Percentiles rank a stretch among this genome's conserved stretches.
These are phyloP conservation scores for Inga oerstediana DNA, from an alignment of 306 rosid species.

Conservation along the genomic window DNA sequence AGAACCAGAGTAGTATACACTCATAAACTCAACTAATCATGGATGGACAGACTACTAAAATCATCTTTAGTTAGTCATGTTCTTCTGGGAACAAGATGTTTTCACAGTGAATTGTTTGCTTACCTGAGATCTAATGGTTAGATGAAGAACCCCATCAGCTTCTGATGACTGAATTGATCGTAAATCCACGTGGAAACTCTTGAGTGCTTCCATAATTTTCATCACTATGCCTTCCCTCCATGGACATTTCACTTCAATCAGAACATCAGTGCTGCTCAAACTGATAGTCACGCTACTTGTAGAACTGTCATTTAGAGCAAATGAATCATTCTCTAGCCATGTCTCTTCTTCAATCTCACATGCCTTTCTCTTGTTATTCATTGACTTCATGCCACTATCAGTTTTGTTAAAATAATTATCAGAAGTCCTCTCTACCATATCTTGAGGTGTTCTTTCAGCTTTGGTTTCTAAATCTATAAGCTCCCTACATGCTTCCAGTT, in stretches of 20 bases:
- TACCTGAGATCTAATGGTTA: slow-evolving; percentile 70
- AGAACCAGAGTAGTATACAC: no score
- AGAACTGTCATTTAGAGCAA: slow-evolving; percentile 33
- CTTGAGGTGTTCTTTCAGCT: slow-evolving; percentile 56
- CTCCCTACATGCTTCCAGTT: slow-evolving; percentile 55
- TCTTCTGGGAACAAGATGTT: slow-evolving; percentile 10
- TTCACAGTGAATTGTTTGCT: slow-evolving; percentile 24
- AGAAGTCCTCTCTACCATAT: slow-evolving; percentile 59
- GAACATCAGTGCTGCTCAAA: slow-evolving; percentile 47
- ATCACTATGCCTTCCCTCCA: slow-evolving; percentile 58
- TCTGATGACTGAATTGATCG: slow-evolving; percentile 77
- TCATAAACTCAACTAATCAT: no score
- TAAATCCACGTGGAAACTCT: slow-evolving; percentile 59
- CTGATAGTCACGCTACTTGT: slow-evolving; percentile 47
- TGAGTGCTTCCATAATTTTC: slow-evolving; percentile 69
- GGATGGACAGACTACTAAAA: not conserved
- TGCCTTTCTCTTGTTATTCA: slow-evolving; percentile 71
- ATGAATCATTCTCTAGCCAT: slow-evolving; percentile 40
- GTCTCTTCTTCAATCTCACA: slow-evolving; percentile 47
- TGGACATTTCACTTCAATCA: slow-evolving; percentile 61
- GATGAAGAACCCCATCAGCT: slow-evolving; percentile 57
- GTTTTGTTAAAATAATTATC: slow-evolving; percentile 61
- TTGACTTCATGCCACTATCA: slow-evolving; percentile 48
- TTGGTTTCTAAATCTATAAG: slow-evolving; percentile 43
- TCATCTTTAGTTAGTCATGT: not conserved